Evolutionary conservation across 805 yeast genomes (phyloP).

Genomic region (Yarrowia alimentaria): DNA sequence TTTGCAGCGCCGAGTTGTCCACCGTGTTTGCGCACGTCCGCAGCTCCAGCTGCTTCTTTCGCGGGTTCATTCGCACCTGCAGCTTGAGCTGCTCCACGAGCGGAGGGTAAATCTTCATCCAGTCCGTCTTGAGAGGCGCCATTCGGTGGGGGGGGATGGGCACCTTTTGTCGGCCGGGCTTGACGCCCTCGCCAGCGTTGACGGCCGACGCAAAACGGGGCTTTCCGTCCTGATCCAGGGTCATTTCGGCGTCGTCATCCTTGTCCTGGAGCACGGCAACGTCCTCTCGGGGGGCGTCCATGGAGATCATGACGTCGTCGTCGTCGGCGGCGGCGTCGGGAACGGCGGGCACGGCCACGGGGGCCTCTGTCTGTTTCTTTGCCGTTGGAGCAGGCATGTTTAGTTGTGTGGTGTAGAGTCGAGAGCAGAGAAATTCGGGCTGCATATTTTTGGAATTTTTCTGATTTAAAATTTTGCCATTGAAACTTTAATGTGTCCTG

Average conservation of each 20-base stretch:
- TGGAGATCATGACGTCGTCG: slow-evolving; percentile 40
- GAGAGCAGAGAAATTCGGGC: slow-evolving; percentile 4
- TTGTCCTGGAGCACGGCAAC: slow-evolving; percentile 40
- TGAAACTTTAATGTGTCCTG: slow-evolving; percentile 1
- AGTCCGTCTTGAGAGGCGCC: slow-evolving; percentile 83
- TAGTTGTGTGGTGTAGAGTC: neutral
- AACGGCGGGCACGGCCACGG: slow-evolving; percentile 45
- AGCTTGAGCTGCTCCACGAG: slow-evolving; percentile 90
- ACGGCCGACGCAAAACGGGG: slow-evolving; percentile 82
- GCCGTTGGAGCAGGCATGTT: slow-evolving; percentile 43
- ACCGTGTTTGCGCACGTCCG: slow-evolving; percentile 79
- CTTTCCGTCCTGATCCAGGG: slow-evolving; percentile 82
- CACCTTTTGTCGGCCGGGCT: slow-evolving; percentile 82
- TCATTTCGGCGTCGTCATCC: slow-evolving; percentile 40
- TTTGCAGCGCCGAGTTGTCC: slow-evolving; percentile 92
- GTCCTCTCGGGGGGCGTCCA: slow-evolving; percentile 42
- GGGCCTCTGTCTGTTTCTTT: slow-evolving; percentile 31
- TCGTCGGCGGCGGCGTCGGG: slow-evolving; percentile 28
- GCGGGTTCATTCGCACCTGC: slow-evolving; percentile 93
- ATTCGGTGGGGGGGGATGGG: slow-evolving; percentile 97
- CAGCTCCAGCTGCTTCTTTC: slow-evolving; percentile 75
- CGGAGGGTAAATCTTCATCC: slow-evolving; percentile 96
- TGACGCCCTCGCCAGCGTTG: slow-evolving; percentile 60
- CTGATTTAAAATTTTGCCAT: slow-evolving; percentile 13
- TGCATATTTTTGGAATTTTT: slow-evolving; percentile 20